Evolutionary conservation across 768 basidiomycete genomes (phyloP).

Genomic region (Xerocomellus amylosporus): DNA sequence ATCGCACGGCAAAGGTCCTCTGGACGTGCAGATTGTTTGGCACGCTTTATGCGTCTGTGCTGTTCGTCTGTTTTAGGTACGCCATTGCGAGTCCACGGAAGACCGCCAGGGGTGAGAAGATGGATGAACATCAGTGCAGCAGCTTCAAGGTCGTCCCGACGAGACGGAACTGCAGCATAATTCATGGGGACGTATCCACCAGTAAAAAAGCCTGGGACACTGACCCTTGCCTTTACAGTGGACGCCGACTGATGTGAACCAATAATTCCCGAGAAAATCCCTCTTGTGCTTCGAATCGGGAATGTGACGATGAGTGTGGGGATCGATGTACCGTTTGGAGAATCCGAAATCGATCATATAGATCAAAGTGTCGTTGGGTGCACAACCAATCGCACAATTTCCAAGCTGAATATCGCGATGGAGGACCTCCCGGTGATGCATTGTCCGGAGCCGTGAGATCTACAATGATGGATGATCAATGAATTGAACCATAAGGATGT

Average conservation of each 20-base stretch:
- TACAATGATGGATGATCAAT: slow-evolving; percentile 28
- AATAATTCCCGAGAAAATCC: slow-evolving; percentile 82
- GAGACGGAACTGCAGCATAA: slow-evolving; percentile 58
- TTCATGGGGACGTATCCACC: slow-evolving; percentile 22
- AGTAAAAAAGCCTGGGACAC: slow-evolving; percentile 16
- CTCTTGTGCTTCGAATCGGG: slow-evolving; percentile 63
- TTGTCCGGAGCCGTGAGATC: slow-evolving; percentile 71
- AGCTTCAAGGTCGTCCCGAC: slow-evolving; percentile 78
- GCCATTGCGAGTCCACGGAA: slow-evolving; percentile 79
- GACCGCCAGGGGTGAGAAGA: slow-evolving; percentile 70
- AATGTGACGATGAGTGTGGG: slow-evolving; percentile 62
- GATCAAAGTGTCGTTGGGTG: slow-evolving; percentile 55
- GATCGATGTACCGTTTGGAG: slow-evolving; percentile 74
- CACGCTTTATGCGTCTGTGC: slow-evolving; percentile 61
- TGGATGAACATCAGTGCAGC: slow-evolving; percentile 78
- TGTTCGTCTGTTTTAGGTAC: slow-evolving; percentile 67
- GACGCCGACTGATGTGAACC: slow-evolving; percentile 77
- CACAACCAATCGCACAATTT: slow-evolving; percentile 65
- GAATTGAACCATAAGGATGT: background rate
- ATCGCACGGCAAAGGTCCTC: slow-evolving; percentile 68
- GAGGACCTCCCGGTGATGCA: slow-evolving; percentile 71
- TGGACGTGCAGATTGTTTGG: slow-evolving; percentile 57
- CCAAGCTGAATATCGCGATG: slow-evolving; percentile 81
- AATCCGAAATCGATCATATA: slow-evolving; percentile 90
- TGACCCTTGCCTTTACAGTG: slow-evolving; percentile 75